Evolutionary conservation across 2,329 filamentous ascomycete species (phyloP).

Genomic region (Penicillium aurantiogriseum): DNA sequence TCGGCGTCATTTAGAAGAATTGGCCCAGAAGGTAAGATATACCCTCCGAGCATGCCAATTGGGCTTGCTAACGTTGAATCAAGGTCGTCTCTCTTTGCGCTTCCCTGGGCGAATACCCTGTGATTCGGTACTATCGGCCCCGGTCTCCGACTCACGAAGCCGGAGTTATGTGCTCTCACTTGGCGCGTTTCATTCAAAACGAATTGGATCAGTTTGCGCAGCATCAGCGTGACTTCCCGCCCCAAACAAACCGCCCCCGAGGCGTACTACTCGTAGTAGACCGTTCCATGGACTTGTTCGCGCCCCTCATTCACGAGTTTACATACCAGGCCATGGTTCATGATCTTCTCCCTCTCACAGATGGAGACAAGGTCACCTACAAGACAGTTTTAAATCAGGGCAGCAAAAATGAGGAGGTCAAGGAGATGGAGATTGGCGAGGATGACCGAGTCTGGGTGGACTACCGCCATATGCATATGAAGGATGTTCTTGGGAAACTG

Average conservation of each 20-base stretch:
- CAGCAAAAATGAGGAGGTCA: slow-evolving; percentile 67
- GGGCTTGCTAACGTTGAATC: slow-evolving; percentile 18
- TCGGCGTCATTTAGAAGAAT: slow-evolving; percentile 73
- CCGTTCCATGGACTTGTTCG: slow-evolving; percentile 85
- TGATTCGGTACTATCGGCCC: slow-evolving; percentile 86
- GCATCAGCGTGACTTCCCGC: slow-evolving; percentile 80
- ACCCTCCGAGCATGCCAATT: neutral
- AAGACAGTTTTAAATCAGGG: slow-evolving; percentile 77
- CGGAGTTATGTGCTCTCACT: slow-evolving; percentile 77
- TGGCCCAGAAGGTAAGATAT: slow-evolving; percentile 78
- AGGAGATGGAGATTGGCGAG: slow-evolving; percentile 87
- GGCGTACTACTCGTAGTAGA: slow-evolving; percentile 85
- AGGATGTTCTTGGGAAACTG: slow-evolving; percentile 90
- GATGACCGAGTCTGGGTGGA: slow-evolving; percentile 94
- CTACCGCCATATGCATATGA: slow-evolving; percentile 95
- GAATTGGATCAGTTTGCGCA: slow-evolving; percentile 88
- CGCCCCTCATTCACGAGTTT: slow-evolving; percentile 90
- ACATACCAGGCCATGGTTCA: slow-evolving; percentile 99
- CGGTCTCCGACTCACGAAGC: slow-evolving; percentile 77
- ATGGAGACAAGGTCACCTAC: slow-evolving; percentile 84
- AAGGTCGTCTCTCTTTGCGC: slow-evolving; percentile 86
- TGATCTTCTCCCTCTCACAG: slow-evolving; percentile 83
- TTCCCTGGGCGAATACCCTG: slow-evolving; percentile 87
- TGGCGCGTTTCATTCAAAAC: slow-evolving; percentile 87
- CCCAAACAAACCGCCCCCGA: slow-evolving; percentile 67